Percentiles rank a stretch among this genome's conserved stretches.
These are phyloP conservation scores for Aspergillus indologenus DNA, from an alignment of 495 filamentous ascomycete genomes.

Conservation along the genomic window DNA sequence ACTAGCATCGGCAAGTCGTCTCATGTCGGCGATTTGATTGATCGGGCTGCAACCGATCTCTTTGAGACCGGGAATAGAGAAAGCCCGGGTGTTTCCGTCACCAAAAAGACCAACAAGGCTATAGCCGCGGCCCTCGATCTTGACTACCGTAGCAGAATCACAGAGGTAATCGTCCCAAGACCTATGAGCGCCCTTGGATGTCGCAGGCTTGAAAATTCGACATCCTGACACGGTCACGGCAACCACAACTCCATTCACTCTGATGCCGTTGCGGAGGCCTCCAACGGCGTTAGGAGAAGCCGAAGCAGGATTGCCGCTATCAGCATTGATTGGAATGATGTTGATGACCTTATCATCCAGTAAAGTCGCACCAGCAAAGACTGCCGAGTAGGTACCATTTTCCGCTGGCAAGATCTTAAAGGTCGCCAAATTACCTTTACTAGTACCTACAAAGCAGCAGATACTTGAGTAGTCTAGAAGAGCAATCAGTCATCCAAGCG, in stretches of 20 bases:
- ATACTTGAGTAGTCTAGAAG: conserved; percentile 81
- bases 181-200: conserved; percentile 82
- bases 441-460: conserved; percentile 86
- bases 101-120: conserved; percentile 81
- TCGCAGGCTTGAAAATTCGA: conserved; percentile 81
- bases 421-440: conserved; percentile 73
- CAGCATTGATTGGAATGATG: conserved; percentile 73
- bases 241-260: conserved; percentile 68
- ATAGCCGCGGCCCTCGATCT: conserved; percentile 66
- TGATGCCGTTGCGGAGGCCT: conserved; percentile 64
- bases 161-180: conserved; percentile 80
- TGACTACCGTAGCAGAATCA: conserved; percentile 70
- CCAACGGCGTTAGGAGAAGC: conserved; percentile 72
- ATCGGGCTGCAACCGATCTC: conserved; percentile 71
- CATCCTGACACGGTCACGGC: conserved; percentile 70
- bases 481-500: conserved; percentile 8
- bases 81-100: conserved; percentile 73
- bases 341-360: conserved; percentile 71
- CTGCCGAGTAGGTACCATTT: conserved; percentile 67
- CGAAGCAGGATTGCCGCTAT: conserved; percentile 68
- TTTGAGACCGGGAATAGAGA: conserved; percentile 79
- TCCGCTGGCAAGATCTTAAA: conserved; percentile 81
- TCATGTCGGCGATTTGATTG: conserved; percentile 64
- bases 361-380: conserved; percentile 61
- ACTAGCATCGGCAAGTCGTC: conserved; percentile 60